These are phyloP conservation scores for Byssochlamys sp. DNA, from an alignment of 2,329 filamentous ascomycete genomes.

Conservation along the genomic window DNA sequence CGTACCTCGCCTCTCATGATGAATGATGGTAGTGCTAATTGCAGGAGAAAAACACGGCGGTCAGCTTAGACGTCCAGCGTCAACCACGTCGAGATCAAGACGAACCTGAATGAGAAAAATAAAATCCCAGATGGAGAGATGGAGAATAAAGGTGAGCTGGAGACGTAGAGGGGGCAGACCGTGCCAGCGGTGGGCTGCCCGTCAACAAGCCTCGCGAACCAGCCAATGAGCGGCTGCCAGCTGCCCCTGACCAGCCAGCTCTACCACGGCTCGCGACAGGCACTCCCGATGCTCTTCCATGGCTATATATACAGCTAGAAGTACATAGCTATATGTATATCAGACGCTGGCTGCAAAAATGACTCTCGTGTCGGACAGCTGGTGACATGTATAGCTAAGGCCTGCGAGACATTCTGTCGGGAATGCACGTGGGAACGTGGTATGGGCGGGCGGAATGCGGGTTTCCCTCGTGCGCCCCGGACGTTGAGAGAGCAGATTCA, in stretches of 20 bases:
- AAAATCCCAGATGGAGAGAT: constrained; percentile 2
- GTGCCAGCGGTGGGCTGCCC: not conserved
- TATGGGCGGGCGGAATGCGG: not conserved
- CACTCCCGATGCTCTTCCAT: not conserved
- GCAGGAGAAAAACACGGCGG: constrained; percentile 1
- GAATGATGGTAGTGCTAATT: constrained; percentile 5
- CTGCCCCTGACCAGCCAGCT: constrained; percentile 1
- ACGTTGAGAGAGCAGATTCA: not conserved
- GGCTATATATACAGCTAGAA: not conserved
- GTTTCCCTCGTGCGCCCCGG: not conserved
- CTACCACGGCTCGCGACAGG: not conserved
- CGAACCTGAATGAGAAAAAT: constrained; percentile 4
- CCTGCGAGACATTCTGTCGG: not conserved
- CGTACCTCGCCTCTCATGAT: constrained; percentile 31
- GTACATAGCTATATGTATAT: too few species aligned
- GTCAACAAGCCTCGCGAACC: not conserved
- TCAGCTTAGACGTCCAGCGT: not conserved
- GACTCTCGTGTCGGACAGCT: not conserved
- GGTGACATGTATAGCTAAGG: not conserved
- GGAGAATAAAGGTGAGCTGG: not conserved
- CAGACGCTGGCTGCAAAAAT: too few species aligned
- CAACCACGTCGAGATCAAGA: not conserved
- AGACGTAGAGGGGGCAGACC: not conserved
- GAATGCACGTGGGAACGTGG: not conserved
- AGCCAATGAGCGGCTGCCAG: not conserved